Percentiles rank a stretch among this genome's conserved stretches.
phyloP scores from a whole-genome alignment of 1,284 basidiomycete genomes.

The Apiotrichum laibachii region DNA sequence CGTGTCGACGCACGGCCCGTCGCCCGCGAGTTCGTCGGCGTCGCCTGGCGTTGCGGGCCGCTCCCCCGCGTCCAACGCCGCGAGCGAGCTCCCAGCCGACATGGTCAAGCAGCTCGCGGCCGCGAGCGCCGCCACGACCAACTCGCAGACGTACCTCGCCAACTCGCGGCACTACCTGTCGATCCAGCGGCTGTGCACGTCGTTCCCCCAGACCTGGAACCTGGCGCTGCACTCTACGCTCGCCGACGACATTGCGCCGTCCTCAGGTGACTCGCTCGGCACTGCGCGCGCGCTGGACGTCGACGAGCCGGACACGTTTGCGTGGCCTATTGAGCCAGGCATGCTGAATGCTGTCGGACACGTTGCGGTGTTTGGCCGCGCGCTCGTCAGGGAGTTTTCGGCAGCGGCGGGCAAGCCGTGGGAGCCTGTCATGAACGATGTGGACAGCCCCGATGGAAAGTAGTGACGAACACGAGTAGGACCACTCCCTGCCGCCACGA shows the following conservation, averaged over 20 bases:
- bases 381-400: slow-evolving; percentile 40
- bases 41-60: slow-evolving; percentile 18
- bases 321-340: slow-evolving; percentile 49
- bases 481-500: no score
- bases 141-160: slow-evolving; percentile 28
- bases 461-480: not conserved
- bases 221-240: slow-evolving; percentile 38
- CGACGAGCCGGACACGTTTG: slow-evolving; percentile 35
- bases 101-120: slow-evolving; percentile 34
- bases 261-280: slow-evolving; percentile 38
- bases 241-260: slow-evolving; percentile 35
- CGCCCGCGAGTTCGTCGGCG: slow-evolving; percentile 18
- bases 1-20: slow-evolving; percentile 24
- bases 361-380: slow-evolving; percentile 40
- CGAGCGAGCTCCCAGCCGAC: slow-evolving; percentile 29
- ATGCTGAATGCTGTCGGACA: slow-evolving; percentile 45
- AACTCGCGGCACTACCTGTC: slow-evolving; percentile 39
- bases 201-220: slow-evolving; percentile 40
- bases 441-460: slow-evolving; percentile 13
- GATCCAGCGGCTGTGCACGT: slow-evolving; percentile 24
- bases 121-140: slow-evolving; percentile 24
- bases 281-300: slow-evolving; percentile 37
- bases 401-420: slow-evolving; percentile 34
- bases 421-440: slow-evolving; percentile 20
- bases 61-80: slow-evolving; percentile 20